These are phyloP conservation scores for Cyberlindnera maritima DNA, from an alignment of 805 yeast genomes.

Conservation along the genomic window DNA sequence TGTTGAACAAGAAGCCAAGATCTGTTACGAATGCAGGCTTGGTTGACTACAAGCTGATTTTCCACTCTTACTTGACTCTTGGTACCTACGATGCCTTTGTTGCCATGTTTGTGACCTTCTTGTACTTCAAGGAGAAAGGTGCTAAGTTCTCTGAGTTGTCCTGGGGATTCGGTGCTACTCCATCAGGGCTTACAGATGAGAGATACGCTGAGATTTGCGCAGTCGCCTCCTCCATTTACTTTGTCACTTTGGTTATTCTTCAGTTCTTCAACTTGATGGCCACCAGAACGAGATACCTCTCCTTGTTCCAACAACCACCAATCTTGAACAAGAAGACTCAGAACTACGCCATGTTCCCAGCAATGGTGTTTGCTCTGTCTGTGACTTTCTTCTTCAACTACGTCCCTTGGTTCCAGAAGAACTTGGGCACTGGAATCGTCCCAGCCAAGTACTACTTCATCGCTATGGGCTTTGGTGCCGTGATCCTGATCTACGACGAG, in stretches of 20 bases:
- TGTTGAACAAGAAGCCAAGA: slow-evolving; percentile 42
- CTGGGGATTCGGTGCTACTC: slow-evolving; percentile 35
- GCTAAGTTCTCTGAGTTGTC: slow-evolving; percentile 34
- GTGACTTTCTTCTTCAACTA: slow-evolving; percentile 43
- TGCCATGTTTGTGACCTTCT: slow-evolving; percentile 39
- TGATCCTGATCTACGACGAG: slow-evolving; percentile 42
- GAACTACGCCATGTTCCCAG: slow-evolving; percentile 30
- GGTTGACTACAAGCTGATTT: slow-evolving; percentile 36
- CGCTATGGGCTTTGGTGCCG: slow-evolving; percentile 42
- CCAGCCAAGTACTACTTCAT: slow-evolving; percentile 47
- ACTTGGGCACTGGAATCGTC: slow-evolving; percentile 36
- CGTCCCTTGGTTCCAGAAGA: slow-evolving; percentile 37
- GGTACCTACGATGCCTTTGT: slow-evolving; percentile 42
- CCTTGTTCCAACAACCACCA: slow-evolving; percentile 42
- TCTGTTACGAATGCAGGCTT: slow-evolving; percentile 39
- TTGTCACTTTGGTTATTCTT: slow-evolving; percentile 44
- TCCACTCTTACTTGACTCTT: slow-evolving; percentile 42
- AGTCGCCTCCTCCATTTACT: slow-evolving; percentile 43
- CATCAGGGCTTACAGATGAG: slow-evolving; percentile 23
- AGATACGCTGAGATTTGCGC: slow-evolving; percentile 26
- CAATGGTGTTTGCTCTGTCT: slow-evolving; percentile 35
- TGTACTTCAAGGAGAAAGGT: slow-evolving; percentile 36
- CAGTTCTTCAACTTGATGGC: slow-evolving; percentile 45
- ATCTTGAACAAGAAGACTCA: slow-evolving; percentile 28
- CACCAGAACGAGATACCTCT: slow-evolving; percentile 40